A percentile compares a stretch with the other conserved stretches of the same genome.
Evolutionary conservation across 176 grass and related monocot species (phyloP).

Genomic region (Stipa capillata): DNA sequence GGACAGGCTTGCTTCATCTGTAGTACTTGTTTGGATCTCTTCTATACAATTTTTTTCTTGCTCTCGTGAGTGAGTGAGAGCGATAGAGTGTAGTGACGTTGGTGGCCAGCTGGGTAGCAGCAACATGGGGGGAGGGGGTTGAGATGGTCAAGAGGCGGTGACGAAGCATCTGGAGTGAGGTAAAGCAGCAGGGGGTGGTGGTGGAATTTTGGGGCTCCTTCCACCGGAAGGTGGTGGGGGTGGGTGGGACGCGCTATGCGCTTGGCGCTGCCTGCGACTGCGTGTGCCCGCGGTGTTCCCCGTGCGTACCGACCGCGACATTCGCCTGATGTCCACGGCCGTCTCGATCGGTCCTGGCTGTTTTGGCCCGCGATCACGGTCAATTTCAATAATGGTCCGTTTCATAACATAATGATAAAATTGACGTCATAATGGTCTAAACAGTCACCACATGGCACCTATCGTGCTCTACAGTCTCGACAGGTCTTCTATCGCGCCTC

Average conservation of each 20-base stretch:
- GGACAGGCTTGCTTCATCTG: no score
- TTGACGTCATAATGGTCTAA: no score
- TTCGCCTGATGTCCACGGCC: neutral
- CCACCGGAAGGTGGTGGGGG: neutral
- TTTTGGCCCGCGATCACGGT: no score
- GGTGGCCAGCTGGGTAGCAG: slow-evolving; percentile 16
- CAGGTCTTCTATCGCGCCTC: no score
- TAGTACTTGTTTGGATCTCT: neutral
- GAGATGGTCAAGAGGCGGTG: neutral
- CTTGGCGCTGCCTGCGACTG: neutral
- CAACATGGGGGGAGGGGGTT: neutral
- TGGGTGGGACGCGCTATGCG: neutral
- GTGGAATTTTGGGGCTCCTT: neutral
- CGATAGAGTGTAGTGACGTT: neutral
- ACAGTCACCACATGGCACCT: no score
- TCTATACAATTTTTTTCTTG: neutral
- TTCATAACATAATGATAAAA: no score
- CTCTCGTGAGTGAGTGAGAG: neutral
- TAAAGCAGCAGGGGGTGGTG: neutral
- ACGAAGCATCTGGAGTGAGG: neutral
- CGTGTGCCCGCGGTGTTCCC: neutral
- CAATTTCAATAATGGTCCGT: no score
- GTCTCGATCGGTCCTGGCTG: no score
- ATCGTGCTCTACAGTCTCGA: no score
- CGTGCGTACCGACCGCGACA: neutral